Conservation (phyloP, 106 monocot species). For the Dendrobium officinale region DNA sequence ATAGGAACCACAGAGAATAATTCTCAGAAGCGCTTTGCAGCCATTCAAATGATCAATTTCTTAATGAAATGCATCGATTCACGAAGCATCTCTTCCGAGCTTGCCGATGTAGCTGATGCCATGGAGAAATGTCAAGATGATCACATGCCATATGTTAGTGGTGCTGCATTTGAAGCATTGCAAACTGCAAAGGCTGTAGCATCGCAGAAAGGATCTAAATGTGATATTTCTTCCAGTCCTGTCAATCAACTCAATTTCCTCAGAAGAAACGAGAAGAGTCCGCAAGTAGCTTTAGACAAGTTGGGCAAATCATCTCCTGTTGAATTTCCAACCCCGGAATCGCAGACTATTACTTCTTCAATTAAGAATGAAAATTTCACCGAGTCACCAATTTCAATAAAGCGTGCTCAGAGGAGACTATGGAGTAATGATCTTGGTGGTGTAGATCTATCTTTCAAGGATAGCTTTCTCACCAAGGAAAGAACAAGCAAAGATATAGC, state of each 20-base stretch:
- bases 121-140: constrained; percentile 76
- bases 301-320: constrained; percentile 1
- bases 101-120: constrained; percentile 45
- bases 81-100: constrained; percentile 54
- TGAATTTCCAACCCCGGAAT: constrained; percentile 66
- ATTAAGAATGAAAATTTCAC: constrained; percentile 24
- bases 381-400: constrained; percentile 48
- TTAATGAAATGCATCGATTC: constrained; percentile 90
- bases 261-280: constrained; percentile 21
- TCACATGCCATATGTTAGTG: constrained; percentile 69
- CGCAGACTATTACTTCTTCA: constrained; percentile 62
- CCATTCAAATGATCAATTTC: constrained; percentile 95
- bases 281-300: constrained; percentile 5
- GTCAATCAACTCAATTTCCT: constrained; percentile 24
- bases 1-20: constrained; percentile 36
- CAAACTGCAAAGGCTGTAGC: constrained; percentile 54
- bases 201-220: constrained; percentile 42
- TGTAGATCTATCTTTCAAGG: constrained; percentile 75
- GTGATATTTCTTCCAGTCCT: constrained; percentile 37
- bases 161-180: constrained; percentile 80
- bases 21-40: constrained; percentile 72
- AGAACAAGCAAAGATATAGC: constrained; percentile 11
- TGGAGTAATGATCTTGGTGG: constrained; percentile 45
- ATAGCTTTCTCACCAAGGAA: constrained; percentile 48
- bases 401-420: constrained; percentile 46